These are phyloP conservation scores for Corrigiola litoralis DNA, from an alignment of 179 eudicot species.

Conservation along the genomic window DNA sequence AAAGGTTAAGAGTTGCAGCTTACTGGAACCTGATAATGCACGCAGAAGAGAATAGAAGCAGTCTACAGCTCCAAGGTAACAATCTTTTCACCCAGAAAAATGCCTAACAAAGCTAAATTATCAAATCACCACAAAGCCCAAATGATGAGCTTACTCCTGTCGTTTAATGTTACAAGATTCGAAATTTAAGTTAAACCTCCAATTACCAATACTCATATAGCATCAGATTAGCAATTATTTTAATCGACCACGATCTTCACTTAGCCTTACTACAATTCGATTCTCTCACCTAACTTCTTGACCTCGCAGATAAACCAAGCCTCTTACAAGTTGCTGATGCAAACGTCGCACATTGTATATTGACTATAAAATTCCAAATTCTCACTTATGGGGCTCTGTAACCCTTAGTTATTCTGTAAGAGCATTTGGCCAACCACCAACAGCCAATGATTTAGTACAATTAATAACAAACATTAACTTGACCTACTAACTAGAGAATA, in stretches of 20 bases:
- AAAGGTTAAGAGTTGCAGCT: too few relatives aligned
- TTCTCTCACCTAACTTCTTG: slow-evolving; percentile 1
- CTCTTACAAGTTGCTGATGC: background rate
- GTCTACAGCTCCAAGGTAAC: too few relatives aligned
- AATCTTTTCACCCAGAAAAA: too few relatives aligned
- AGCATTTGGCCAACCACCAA: background rate
- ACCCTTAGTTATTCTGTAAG: background rate
- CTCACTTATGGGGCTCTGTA: background rate
- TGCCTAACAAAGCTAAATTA: too few relatives aligned
- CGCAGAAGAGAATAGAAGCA: too few relatives aligned
- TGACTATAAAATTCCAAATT: background rate
- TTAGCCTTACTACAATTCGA: background rate
- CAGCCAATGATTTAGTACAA: background rate
- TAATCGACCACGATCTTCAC: background rate
- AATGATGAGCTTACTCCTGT: too few relatives aligned
- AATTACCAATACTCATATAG: too few relatives aligned
- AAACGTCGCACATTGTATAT: background rate
- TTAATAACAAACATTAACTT: background rate
- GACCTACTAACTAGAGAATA: slow-evolving; percentile 1
- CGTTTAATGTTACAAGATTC: too few relatives aligned
- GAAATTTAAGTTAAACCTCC: too few relatives aligned
- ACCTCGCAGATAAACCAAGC: background rate
- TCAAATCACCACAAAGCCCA: too few relatives aligned
- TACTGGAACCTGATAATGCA: too few relatives aligned
- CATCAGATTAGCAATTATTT: too few relatives aligned